phyloP scores from a whole-genome alignment of 1,284 basidiomycete genomes.

The Tilletia walkeri region DNA sequence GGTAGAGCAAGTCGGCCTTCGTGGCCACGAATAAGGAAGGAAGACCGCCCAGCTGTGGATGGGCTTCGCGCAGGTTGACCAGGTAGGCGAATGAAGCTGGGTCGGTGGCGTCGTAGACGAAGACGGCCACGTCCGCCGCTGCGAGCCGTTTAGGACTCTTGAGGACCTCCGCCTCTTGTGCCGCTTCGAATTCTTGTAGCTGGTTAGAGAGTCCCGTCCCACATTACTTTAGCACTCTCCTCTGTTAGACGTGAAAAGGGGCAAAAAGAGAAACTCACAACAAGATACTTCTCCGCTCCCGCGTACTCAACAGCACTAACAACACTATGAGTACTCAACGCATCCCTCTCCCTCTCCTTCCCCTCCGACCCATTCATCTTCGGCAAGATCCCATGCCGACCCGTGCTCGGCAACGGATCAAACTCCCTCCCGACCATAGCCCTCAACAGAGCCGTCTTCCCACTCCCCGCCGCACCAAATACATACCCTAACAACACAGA shows the following conservation, averaged over 20 bases:
- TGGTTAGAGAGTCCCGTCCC: slow-evolving; percentile 50
- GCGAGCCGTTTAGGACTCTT: slow-evolving; percentile 87
- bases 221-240: too few species aligned
- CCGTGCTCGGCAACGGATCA: slow-evolving; percentile 23
- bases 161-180: slow-evolving; percentile 83
- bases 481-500: slow-evolving; percentile 68
- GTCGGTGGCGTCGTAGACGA: slow-evolving; percentile 95
- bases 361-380: slow-evolving; percentile 29
- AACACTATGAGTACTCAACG: slow-evolving; percentile 75
- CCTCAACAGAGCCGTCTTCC: slow-evolving; percentile 83
- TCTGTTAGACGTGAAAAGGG: too few species aligned
- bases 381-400: slow-evolving; percentile 44
- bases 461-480: slow-evolving; percentile 90
- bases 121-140: slow-evolving; percentile 87
- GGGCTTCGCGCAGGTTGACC: slow-evolving; percentile 90
- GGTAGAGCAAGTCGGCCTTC: slow-evolving; percentile 85
- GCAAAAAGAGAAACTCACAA: slow-evolving; percentile 22
- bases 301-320: slow-evolving; percentile 93
- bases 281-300: slow-evolving; percentile 88
- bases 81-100: slow-evolving; percentile 99
- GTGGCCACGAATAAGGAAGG: slow-evolving; percentile 97
- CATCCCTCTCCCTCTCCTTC: slow-evolving; percentile 64
- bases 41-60: slow-evolving; percentile 80
- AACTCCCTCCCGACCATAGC: slow-evolving; percentile 77
- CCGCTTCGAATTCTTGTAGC: slow-evolving; percentile 87